Base-by-base conservation (phyloP, 129 eudicot species). In the Tagetes patula region DNA sequence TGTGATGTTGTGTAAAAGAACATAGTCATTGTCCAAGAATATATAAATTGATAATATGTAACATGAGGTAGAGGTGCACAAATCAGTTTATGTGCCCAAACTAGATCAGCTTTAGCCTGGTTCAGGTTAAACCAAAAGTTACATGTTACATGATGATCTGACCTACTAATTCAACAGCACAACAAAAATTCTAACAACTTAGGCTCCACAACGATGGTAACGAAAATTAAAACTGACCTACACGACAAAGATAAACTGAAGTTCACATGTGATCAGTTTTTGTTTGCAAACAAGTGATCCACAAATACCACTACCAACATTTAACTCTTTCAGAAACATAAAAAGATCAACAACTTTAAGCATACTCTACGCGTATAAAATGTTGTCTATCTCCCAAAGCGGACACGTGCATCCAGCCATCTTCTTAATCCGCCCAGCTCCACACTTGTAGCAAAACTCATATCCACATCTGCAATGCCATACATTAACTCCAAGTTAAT, bases 401-500 rank as follows among this genome's bases (percentile, higher is more conserved):
- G 77, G 84, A 74, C 94, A 90, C 0, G 7, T 8, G 73, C 96
- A 87, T 3, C 89, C 85, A 3, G 91, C 79, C 71, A 72, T 84
- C 86, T 87, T 87, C 65, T 87, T 75, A 70, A 54, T 75, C 95
- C 95, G 83, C 52, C 66, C 86, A 14, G 89, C 91, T 84, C 96
- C 96, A 78, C 96, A 90, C 1, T 71, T 74, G 53, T 90, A 90
- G 81, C 96, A 87, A 52, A 90, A 90, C 79, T 90, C 84, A 55
- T 81, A 70, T 11, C 95, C 95, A 73, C 96, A 90, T 78, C 96
- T 90, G 75, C 81, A 62, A 45, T 46, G 63, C 2, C 65, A 52
- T 14, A 52, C 7, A 52, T 14, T 4, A 20, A 20, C 27, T 20
- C 27, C 27, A 20, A 20, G 27, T 20, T 20, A 20, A 20, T 61